These are phyloP conservation scores for Stromatinia cepivora DNA, from an alignment of 2,329 filamentous ascomycete genomes.

Conservation along the genomic window DNA sequence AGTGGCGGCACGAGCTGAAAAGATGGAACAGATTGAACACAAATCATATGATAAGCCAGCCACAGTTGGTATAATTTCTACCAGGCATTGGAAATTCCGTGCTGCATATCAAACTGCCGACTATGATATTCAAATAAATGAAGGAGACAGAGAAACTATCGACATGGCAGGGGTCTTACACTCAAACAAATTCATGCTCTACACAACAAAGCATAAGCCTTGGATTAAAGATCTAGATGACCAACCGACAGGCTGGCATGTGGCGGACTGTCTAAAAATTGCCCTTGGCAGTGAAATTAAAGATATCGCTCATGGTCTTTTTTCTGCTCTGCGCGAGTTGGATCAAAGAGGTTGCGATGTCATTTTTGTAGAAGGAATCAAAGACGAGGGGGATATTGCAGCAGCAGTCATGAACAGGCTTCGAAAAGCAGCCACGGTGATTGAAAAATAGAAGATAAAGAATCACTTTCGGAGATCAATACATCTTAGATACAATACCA, in stretches of 20 bases:
- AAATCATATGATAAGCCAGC: slow-evolving; percentile 20
- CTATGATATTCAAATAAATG: not conserved
- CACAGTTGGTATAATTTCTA: slow-evolving; percentile 43
- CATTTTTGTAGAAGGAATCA: slow-evolving; percentile 89
- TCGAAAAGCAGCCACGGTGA: slow-evolving; percentile 68
- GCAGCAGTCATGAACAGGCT: slow-evolving; percentile 85
- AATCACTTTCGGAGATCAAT: slow-evolving; percentile 5
- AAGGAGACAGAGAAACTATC: not conserved
- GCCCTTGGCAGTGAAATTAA: slow-evolving; percentile 68
- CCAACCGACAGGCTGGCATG: slow-evolving; percentile 4
- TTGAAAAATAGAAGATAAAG: slow-evolving; percentile 25
- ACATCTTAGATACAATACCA: slow-evolving; percentile 8
- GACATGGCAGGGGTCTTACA: not conserved
- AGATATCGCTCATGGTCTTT: slow-evolving; percentile 81
- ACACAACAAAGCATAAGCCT: not conserved
- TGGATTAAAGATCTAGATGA: not conserved
- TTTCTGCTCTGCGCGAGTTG: slow-evolving; percentile 81
- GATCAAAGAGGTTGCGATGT: slow-evolving; percentile 76
- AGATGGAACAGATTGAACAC: slow-evolving; percentile 23
- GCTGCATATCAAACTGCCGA: not conserved
- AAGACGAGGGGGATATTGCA: slow-evolving; percentile 76
- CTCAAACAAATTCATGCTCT: slow-evolving; percentile 10
- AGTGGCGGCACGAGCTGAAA: slow-evolving; percentile 21
- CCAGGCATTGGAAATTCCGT: slow-evolving; percentile 11
- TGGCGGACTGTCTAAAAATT: slow-evolving; percentile 57